These are phyloP conservation scores for Bimuria novae-zelandiae DNA, from an alignment of 2,329 filamentous ascomycete species.

Conservation along the genomic window DNA sequence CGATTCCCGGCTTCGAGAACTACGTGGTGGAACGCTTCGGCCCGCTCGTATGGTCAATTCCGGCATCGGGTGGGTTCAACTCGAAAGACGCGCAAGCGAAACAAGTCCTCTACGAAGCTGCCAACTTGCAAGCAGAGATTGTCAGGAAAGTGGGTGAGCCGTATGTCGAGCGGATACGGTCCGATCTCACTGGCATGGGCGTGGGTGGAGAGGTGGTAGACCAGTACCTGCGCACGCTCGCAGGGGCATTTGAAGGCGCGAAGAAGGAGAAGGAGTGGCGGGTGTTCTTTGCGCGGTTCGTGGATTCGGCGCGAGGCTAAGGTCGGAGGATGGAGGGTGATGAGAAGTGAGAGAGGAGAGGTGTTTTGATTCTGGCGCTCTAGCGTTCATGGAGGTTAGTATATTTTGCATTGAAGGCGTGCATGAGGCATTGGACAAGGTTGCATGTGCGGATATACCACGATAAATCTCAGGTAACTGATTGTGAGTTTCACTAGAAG, in stretches of 20 bases:
- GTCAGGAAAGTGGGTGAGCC: constrained; percentile 85
- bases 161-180: constrained; percentile 73
- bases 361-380: not conserved
- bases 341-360: not conserved
- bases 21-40: constrained; percentile 93
- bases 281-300: constrained; percentile 52
- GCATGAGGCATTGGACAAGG: not conserved
- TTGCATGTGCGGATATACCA: constrained; percentile 9
- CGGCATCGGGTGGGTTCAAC: constrained; percentile 78
- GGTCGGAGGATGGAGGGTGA: not conserved
- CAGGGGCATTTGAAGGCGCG: constrained; percentile 38
- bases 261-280: constrained; percentile 51
- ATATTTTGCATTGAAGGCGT: constrained; percentile 2
- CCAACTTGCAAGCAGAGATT: constrained; percentile 83
- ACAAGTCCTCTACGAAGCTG: constrained; percentile 86
- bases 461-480: not conserved
- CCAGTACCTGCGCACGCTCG: constrained; percentile 61
- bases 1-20: constrained; percentile 83
- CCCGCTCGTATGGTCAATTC: constrained; percentile 84
- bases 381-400: constrained; percentile 3
- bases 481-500: not conserved
- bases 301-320: constrained; percentile 35
- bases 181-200: constrained; percentile 68
- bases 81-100: constrained; percentile 86
- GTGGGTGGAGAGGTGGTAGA: constrained; percentile 67